Evolutionary conservation across 345 rosid genomes (phyloP).

Genomic region (Populus euphratica): DNA sequence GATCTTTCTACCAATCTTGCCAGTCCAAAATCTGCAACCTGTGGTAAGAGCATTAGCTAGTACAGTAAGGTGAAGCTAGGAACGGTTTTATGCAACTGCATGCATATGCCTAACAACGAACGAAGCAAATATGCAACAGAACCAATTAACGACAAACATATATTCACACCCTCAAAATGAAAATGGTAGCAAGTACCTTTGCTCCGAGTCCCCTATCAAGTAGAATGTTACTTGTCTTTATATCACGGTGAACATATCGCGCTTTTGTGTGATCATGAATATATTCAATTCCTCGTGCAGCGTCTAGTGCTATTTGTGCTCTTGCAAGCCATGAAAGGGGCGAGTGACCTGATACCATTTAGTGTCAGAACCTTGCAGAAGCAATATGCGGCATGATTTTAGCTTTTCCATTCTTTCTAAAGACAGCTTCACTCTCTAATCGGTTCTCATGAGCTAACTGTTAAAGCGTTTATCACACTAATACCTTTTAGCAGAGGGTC

Average conservation of each 20-base stretch:
- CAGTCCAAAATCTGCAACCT: constrained; percentile 41
- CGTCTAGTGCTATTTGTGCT: constrained; percentile 32
- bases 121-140: not conserved
- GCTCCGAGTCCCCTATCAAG: constrained; percentile 34
- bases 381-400: not conserved
- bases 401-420: no score
- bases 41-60: not conserved
- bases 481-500: constrained; percentile 28
- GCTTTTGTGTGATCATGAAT: constrained; percentile 39
- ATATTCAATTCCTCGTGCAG: constrained; percentile 40
- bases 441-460: not conserved
- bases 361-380: constrained; percentile 13
- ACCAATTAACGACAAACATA: not conserved
- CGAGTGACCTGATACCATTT: constrained; percentile 20
- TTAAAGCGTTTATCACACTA: not conserved
- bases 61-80: not conserved
- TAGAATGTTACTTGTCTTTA: constrained; percentile 39
- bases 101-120: not conserved
- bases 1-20: constrained; percentile 35
- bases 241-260: constrained; percentile 35
- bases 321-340: constrained; percentile 39
- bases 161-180: not conserved
- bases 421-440: no score
- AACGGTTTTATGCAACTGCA: not conserved
- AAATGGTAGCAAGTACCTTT: constrained; percentile 18